Conservation (phyloP, 2,329 filamentous ascomycete genomes). For the Tolypocladium amazonense region DNA sequence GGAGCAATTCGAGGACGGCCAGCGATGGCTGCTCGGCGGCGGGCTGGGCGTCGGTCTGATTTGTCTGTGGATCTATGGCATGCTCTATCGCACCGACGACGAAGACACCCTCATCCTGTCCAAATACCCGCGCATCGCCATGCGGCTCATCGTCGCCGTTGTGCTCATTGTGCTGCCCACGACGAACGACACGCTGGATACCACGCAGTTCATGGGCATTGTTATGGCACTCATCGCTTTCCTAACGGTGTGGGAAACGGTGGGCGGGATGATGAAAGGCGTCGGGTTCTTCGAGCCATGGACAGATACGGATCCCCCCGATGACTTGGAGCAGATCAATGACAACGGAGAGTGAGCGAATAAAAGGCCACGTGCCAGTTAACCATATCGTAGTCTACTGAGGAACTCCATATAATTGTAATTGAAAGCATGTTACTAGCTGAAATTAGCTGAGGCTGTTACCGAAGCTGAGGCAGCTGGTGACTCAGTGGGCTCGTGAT, state of each 20-base stretch:
- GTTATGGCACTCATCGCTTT: constrained; percentile 32
- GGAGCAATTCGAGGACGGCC: constrained; percentile 27
- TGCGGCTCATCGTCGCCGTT: constrained; percentile 20
- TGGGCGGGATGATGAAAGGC: constrained; percentile 21
- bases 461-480: neutral
- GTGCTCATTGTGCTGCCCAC: constrained; percentile 23
- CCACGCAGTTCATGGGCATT: constrained; percentile 26
- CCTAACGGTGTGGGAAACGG: constrained; percentile 32
- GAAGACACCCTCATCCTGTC: constrained; percentile 20
- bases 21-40: constrained; percentile 36
- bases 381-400: neutral
- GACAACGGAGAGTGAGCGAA: constrained; percentile 6
- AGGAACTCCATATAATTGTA: neutral
- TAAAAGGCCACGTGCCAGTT: neutral
- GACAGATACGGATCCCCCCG: constrained; percentile 15
- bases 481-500: neutral
- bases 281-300: constrained; percentile 22
- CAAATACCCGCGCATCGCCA: constrained; percentile 22
- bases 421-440: neutral
- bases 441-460: neutral
- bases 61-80: constrained; percentile 30
- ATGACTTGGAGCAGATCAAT: neutral
- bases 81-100: constrained; percentile 29
- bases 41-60: constrained; percentile 33
- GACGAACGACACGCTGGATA: constrained; percentile 19